These are phyloP conservation scores for Ilyonectria mors-panacis DNA, from an alignment of 2,329 filamentous ascomycete genomes.

Conservation along the genomic window DNA sequence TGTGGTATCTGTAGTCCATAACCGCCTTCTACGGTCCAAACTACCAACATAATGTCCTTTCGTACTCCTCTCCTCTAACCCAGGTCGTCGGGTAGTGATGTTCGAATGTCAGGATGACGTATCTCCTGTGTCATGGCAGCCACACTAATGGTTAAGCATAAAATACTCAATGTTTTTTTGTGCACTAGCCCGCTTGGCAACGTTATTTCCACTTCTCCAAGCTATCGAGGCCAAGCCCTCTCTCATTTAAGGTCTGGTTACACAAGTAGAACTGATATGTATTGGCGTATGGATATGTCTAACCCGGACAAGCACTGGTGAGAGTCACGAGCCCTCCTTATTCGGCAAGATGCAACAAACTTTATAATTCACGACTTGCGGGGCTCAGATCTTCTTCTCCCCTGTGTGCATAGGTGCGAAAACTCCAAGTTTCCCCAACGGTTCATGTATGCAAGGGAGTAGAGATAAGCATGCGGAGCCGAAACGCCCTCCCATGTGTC, in stretches of 20 bases:
- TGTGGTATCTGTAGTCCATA: no score
- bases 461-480: background rate
- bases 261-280: background rate
- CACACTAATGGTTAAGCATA: constrained; percentile 7
- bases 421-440: constrained; percentile 34
- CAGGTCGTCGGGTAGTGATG: background rate
- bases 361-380: background rate
- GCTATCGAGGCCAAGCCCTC: background rate
- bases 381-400: background rate
- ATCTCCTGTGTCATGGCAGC: no score
- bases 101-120: background rate
- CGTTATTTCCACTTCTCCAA: background rate
- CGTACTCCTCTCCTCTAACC: background rate
- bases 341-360: no score
- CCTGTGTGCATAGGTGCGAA: constrained; percentile 11
- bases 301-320: no score
- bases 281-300: background rate
- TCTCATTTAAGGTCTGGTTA: background rate
- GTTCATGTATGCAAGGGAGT: constrained; percentile 18
- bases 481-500: constrained; percentile 5
- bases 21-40: no score
- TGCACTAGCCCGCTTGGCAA: background rate
- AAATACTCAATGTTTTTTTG: background rate
- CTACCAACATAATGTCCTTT: background rate
- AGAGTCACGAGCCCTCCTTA: no score